These are phyloP conservation scores for Raddia distichophylla DNA, from an alignment of 176 grass and related monocot genomes.

Conservation along the genomic window DNA sequence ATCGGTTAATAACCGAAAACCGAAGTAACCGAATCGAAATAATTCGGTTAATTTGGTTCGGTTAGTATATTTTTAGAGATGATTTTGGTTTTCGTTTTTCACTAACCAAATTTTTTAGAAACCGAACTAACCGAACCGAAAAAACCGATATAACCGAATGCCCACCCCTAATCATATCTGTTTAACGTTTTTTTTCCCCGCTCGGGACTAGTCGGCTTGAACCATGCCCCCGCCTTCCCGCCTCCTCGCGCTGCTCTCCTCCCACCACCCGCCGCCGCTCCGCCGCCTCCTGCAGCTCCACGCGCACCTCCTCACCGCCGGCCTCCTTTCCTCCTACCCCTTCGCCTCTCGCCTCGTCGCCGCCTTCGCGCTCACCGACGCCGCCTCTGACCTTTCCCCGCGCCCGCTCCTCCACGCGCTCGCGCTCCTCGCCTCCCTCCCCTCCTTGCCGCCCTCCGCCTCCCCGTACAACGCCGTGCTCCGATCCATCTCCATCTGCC, in stretches of 20 bases:
- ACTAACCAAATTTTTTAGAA: too few species aligned
- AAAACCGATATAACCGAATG: too few species aligned
- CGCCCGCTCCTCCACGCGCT: conserved; percentile 49
- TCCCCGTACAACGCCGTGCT: conserved; percentile 35
- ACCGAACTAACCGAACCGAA: too few species aligned
- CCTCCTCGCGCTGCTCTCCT: conserved; percentile 14
- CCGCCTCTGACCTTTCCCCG: neutral
- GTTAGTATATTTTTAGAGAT: too few species aligned
- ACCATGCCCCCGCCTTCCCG: conserved; percentile 25
- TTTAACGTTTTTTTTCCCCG: too few species aligned
- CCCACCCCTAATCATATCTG: too few species aligned
- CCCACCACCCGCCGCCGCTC: conserved; percentile 19
- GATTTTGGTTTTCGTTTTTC: too few species aligned
- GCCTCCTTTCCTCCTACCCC: conserved; percentile 14
- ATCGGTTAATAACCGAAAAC: too few species aligned
- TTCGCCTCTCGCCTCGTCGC: conserved; percentile 13
- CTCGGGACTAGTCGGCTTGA: too few species aligned
- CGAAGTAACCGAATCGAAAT: too few species aligned
- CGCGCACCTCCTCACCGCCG: conserved; percentile 27
- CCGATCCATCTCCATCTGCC: conserved; percentile 18
- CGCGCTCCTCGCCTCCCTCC: conserved; percentile 35
- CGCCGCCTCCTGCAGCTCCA: conserved; percentile 29
- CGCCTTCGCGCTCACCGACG: conserved; percentile 22
- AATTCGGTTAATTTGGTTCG: too few species aligned
- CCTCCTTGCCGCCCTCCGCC: conserved; percentile 2